A percentile compares a stretch with the other conserved stretches of the same genome.
Evolutionary conservation across 371 early-diverging fungal species (phyloP).

Genomic region (Lichtheimia ramosa): DNA sequence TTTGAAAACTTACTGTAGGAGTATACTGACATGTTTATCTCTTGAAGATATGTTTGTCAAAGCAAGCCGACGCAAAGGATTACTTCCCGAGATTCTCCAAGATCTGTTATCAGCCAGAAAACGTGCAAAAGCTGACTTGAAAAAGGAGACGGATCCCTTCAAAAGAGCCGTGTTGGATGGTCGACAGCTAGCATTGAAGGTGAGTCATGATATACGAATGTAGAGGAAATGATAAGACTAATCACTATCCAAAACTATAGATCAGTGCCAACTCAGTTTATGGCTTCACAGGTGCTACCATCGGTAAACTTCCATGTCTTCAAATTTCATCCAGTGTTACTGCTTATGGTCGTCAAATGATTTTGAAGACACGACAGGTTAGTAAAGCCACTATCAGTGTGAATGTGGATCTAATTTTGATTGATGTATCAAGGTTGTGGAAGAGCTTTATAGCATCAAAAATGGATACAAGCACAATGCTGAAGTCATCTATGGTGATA

Average conservation of each 20-base stretch:
- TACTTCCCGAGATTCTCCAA: slow-evolving; percentile 93
- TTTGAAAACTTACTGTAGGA: neutral
- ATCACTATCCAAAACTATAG: slow-evolving; percentile 29
- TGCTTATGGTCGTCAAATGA: slow-evolving; percentile 98
- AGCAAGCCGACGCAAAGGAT: slow-evolving; percentile 75
- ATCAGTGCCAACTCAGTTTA: slow-evolving; percentile 99
- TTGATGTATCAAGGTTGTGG: slow-evolving; percentile 66
- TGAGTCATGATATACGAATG: slow-evolving; percentile 10
- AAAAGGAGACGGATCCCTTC: slow-evolving; percentile 93
- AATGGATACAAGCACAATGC: slow-evolving; percentile 93
- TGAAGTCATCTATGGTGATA: slow-evolving; percentile 99
- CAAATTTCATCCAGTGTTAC: slow-evolving; percentile 99
- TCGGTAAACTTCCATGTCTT: slow-evolving; percentile 97
- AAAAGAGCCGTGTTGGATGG: slow-evolving; percentile 95
- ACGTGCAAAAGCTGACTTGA: slow-evolving; percentile 92
- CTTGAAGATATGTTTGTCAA: slow-evolving; percentile 82
- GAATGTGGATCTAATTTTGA: neutral
- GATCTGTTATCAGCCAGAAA: slow-evolving; percentile 97
- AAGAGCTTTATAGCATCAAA: slow-evolving; percentile 76
- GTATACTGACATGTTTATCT: neutral
- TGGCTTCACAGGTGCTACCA: slow-evolving; percentile 99
- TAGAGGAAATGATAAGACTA: neutral
- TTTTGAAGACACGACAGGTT: slow-evolving; percentile 85
- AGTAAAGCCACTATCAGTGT: neutral
- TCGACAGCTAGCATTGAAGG: slow-evolving; percentile 97